Conservation (phyloP, 768 basidiomycete species). For the Rubroboletus satanas region DNA sequence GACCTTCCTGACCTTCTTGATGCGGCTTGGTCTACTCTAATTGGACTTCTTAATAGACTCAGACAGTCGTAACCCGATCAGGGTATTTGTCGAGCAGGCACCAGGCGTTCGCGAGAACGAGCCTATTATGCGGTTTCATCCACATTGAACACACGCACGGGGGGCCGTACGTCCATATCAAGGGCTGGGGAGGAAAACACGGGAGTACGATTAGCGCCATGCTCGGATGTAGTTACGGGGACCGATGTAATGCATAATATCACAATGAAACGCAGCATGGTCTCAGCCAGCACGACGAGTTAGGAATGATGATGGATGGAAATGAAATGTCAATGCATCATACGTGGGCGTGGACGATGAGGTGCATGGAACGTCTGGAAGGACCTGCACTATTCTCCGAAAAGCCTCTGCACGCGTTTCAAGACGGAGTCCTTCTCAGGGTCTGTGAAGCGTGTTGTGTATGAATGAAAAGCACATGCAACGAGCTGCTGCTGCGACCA, state of each 20-base stretch:
- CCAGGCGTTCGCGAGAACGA: constrained; percentile 68
- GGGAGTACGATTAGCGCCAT: constrained; percentile 8
- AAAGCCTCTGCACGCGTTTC: constrained; percentile 94
- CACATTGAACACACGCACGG: constrained; percentile 24
- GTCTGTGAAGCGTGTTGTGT: constrained; percentile 48
- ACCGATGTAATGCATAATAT: constrained; percentile 24
- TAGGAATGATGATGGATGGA: constrained; percentile 7
- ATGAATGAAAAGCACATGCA: constrained; percentile 12
- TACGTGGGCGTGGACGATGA: constrained; percentile 9
- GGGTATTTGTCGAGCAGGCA: constrained; percentile 67
- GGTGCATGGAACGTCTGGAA: constrained; percentile 11
- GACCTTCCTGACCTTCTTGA: background rate
- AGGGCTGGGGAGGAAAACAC: constrained; percentile 9
- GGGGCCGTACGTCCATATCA: constrained; percentile 9
- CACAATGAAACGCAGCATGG: constrained; percentile 24
- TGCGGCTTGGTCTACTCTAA: constrained; percentile 7
- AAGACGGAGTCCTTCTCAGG: constrained; percentile 94
- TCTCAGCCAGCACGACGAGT: constrained; percentile 11
- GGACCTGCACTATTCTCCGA: constrained; percentile 66
- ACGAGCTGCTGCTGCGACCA: background rate
- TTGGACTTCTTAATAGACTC: constrained; percentile 44
- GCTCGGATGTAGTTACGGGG: constrained; percentile 16
- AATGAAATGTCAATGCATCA: constrained; percentile 6
- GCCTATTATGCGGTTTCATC: constrained; percentile 65
- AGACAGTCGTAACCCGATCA: constrained; percentile 53